Percentiles rank a stretch among this genome's conserved stretches.
Conservation (phyloP, 495 filamentous ascomycete species). For the Delitschia confertaspora region DNA sequence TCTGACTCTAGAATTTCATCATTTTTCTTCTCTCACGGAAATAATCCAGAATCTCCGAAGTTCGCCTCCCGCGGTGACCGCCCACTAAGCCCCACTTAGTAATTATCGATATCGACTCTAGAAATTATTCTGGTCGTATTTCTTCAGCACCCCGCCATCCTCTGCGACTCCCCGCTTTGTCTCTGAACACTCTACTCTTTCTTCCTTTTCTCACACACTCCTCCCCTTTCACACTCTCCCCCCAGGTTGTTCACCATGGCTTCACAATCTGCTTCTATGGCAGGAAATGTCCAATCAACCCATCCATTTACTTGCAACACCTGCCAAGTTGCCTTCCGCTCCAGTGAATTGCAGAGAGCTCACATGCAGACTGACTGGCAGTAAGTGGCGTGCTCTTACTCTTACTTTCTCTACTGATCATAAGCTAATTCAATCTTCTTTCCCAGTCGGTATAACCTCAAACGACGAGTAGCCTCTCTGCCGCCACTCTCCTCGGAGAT, state of each 20-base stretch:
- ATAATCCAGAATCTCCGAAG: no score
- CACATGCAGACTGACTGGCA: slow-evolving; percentile 99
- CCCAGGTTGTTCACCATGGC: slow-evolving; percentile 5
- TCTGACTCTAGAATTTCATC: no score
- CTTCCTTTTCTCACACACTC: background rate
- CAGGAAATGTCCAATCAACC: slow-evolving; percentile 36
- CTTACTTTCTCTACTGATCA: background rate
- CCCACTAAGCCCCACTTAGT: slow-evolving; percentile 5
- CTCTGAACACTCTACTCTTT: no score
- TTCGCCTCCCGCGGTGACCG: no score
- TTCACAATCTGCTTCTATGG: slow-evolving; percentile 8
- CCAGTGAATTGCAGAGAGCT: slow-evolving; percentile 80
- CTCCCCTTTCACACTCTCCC: background rate
- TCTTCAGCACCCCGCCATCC: no score
- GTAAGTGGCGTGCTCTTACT: slow-evolving; percentile 46
- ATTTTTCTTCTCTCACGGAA: no score
- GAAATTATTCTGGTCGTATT: no score
- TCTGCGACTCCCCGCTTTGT: no score
- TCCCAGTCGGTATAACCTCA: slow-evolving; percentile 85
- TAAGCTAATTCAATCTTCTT: slow-evolving; percentile 1
- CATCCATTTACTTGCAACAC: slow-evolving; percentile 97
- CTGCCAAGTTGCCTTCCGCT: slow-evolving; percentile 91
- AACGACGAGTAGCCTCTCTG: slow-evolving; percentile 83
- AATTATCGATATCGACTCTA: no score
- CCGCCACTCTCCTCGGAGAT: slow-evolving; percentile 86